These are phyloP conservation scores for Heritiera fomes DNA, from an alignment of 345 rosid genomes.

Conservation along the genomic window DNA sequence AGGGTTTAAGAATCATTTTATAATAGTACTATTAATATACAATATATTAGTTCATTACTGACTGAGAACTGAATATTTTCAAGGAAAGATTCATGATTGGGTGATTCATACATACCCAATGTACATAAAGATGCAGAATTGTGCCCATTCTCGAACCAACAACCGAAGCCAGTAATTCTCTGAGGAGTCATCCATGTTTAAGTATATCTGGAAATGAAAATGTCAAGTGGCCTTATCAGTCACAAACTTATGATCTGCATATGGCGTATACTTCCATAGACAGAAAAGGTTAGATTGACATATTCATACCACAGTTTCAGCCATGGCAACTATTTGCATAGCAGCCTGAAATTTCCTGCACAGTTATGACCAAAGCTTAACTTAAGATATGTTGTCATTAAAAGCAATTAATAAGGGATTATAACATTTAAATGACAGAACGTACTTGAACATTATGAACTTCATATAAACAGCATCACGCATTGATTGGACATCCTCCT, in stretches of 20 bases:
- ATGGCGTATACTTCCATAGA: background rate
- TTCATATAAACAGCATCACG: constrained; percentile 76
- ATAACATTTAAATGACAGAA: constrained; percentile 14
- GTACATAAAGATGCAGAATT: constrained; percentile 78
- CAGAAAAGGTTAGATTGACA: background rate
- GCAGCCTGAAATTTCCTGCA: constrained; percentile 88
- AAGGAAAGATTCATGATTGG: background rate
- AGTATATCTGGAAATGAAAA: constrained; percentile 56
- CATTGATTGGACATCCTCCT: constrained; percentile 82
- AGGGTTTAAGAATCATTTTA: background rate
- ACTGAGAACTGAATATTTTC: constrained; percentile 2
- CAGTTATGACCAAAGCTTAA: constrained; percentile 7
- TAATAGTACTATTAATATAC: background rate
- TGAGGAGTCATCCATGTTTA: constrained; percentile 68
- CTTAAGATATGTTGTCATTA: background rate
- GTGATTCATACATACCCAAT: constrained; percentile 60
- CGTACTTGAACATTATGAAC: constrained; percentile 89
- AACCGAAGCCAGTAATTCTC: constrained; percentile 81
- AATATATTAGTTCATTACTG: background rate
- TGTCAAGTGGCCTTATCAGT: constrained; percentile 12
- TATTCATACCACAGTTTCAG: constrained; percentile 72
- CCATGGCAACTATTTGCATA: constrained; percentile 87
- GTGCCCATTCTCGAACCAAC: constrained; percentile 84
- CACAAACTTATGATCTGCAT: background rate
- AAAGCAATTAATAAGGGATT: background rate